Evolutionary conservation across 176 grass and related monocot species (phyloP), one percentile per base, ranked within the genome.

Genomic region (Oryza brachyantha): DNA sequence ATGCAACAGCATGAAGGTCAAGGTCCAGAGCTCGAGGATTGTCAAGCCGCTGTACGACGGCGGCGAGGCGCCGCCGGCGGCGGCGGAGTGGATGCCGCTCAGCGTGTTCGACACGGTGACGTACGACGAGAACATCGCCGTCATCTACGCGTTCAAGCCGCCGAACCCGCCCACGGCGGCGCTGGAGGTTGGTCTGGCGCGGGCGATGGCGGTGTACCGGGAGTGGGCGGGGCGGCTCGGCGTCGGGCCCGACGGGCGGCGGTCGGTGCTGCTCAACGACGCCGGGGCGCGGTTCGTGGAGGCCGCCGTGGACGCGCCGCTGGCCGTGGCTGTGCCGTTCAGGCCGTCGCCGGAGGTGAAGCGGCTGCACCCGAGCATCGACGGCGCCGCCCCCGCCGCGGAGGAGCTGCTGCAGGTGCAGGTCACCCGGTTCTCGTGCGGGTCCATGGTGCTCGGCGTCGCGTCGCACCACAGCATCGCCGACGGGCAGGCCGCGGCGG

Each of bases 231-330:
- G 81, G 0, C 46, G 62, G 2, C 27, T 79, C 1, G 63, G 32
- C 5, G 72, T 10, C 55, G 5, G 31, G 31, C 31, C 31, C 1
- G 31, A 32, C 31, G 31, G 31, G 31, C n/a, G 0, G 63, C 21
- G 0, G 3, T 36, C 79, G 28, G 61, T 84, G 75, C 1, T 84
- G 16, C 81, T 84, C 28, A 79, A 42, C 25, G 81, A 88, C 60
- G 60, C 35, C 0, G 69, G 81, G 4, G 68, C n/a, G 2, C 36
- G 11, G 14, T 83, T 81, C 25, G 31, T 78, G 4, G 73, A 63
- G 34, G 85, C 72, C 0, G 27, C 31, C 0, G 22, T 39, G 26
- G 21, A 32, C 66, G 37, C 9, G 26, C 5, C 22, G 16, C 72
- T 83, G 8, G 50, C 8, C 21, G 8, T 10, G 13, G 37, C 24